Conservation (phyloP, 2,329 filamentous ascomycete genomes). For the Lecanicillium sp. region DNA sequence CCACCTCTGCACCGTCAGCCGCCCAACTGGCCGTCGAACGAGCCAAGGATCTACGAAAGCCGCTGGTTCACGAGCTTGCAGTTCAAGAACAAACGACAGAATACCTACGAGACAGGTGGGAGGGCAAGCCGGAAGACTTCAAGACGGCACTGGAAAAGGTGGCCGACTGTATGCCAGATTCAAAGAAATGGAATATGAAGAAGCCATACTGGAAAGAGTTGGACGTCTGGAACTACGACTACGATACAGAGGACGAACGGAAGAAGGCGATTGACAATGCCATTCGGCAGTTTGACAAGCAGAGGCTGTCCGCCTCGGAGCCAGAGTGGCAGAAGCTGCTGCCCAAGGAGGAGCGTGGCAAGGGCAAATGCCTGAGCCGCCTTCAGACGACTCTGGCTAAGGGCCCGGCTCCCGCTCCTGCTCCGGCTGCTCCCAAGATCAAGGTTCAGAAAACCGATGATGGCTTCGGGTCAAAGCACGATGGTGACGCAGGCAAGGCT, state of each 20-base stretch:
- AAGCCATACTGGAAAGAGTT: conserved; percentile 56
- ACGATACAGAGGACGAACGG: conserved; percentile 44
- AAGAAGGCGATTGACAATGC: conserved; percentile 56
- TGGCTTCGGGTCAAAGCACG: conserved; percentile 32
- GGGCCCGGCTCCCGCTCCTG: conserved; percentile 35
- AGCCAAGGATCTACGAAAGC: conserved; percentile 43
- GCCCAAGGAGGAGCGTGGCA: conserved; percentile 47
- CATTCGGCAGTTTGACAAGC: conserved; percentile 50
- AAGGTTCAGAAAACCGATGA: conserved; percentile 45
- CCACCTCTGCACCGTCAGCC: conserved; percentile 40
- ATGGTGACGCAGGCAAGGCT: conserved; percentile 19
- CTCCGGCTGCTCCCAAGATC: conserved; percentile 39
- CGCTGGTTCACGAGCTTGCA: conserved; percentile 55
- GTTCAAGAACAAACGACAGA: conserved; percentile 42
- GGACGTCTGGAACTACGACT: conserved; percentile 56
- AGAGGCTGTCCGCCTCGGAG: conserved; percentile 47
- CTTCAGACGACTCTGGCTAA: conserved; percentile 52
- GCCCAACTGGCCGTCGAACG: conserved; percentile 45
- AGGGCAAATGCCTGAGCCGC: conserved; percentile 53
- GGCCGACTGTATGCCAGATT: conserved; percentile 40
- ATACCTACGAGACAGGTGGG: conserved; percentile 42
- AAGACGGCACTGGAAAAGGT: conserved; percentile 49
- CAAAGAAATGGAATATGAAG: conserved; percentile 47
- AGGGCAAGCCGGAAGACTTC: conserved; percentile 46
- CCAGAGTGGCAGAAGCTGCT: conserved; percentile 56